phyloP scores from a whole-genome alignment of 306 rosid genomes.

The Dryas octopetala region DNA sequence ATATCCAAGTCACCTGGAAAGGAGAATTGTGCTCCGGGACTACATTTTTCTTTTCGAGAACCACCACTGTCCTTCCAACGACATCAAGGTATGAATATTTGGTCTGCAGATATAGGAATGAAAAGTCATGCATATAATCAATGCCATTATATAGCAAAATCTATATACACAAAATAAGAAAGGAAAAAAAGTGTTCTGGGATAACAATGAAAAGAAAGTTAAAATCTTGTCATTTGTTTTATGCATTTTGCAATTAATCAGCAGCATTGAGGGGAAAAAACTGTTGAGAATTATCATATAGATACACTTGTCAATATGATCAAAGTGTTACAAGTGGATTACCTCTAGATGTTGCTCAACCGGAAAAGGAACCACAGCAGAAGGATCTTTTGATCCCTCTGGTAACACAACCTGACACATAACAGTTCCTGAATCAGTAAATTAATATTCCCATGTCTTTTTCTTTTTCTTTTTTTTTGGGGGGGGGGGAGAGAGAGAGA shows the following conservation, averaged over 20 bases:
- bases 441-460: conserved; percentile 20
- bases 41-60: conserved; percentile 77
- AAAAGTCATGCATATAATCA: conserved; percentile 22
- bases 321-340: conserved; percentile 19
- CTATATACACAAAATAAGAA: not conserved
- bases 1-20: conserved; percentile 72
- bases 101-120: conserved; percentile 52
- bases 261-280: conserved; percentile 3
- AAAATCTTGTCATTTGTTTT: not conserved
- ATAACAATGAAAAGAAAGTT: not conserved
- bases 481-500: not conserved
- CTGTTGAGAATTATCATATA: not conserved
- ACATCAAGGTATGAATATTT: conserved; percentile 93
- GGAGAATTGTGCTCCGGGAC: conserved; percentile 85
- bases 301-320: not conserved
- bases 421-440: conserved; percentile 20
- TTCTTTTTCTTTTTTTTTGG: no score
- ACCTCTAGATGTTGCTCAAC: conserved; percentile 86
- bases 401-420: conserved; percentile 81
- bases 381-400: conserved; percentile 86
- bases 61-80: conserved; percentile 89
- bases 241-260: conserved; percentile 1
- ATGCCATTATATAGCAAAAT: not conserved
- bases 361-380: conserved; percentile 65
- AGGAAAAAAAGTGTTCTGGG: not conserved